These are phyloP conservation scores for Trametes hirsuta DNA, from an alignment of 1,284 basidiomycete species.

Conservation along the genomic window DNA sequence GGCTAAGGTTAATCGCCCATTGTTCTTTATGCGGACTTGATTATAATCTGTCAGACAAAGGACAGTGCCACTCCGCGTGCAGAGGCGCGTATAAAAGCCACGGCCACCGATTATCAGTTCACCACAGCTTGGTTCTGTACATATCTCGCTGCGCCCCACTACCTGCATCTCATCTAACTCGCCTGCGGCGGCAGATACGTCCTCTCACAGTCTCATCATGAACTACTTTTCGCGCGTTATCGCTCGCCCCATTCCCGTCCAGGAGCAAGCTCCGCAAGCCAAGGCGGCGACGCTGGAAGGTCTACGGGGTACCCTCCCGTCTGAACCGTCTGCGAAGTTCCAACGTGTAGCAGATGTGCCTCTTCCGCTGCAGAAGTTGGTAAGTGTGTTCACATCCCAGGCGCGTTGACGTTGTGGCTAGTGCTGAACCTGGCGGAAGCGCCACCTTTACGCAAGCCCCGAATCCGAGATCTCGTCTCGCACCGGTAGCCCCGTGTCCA, in stretches of 20 bases:
- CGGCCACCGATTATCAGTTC: background rate
- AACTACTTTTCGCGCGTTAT: slow-evolving; percentile 18
- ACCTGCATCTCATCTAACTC: background rate
- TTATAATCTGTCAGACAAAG: slow-evolving; percentile 2
- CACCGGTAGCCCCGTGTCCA: too few species aligned
- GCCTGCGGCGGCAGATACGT: background rate
- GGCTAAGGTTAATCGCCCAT: background rate
- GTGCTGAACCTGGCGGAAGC: too few species aligned
- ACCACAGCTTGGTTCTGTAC: slow-evolving; percentile 10
- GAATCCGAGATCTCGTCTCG: too few species aligned
- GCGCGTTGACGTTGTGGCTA: too few species aligned
- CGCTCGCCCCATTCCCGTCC: slow-evolving; percentile 4
- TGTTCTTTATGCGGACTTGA: background rate
- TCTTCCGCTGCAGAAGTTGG: too few species aligned
- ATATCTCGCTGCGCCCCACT: background rate
- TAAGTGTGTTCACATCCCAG: too few species aligned
- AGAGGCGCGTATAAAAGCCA: background rate
- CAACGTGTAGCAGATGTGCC: too few species aligned
- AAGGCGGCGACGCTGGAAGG: background rate
- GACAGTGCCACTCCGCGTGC: background rate
- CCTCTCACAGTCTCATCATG: background rate
- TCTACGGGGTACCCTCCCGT: background rate
- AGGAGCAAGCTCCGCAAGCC: background rate
- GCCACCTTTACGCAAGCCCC: too few species aligned
- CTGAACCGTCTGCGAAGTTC: too few species aligned